Percentiles rank a stretch among this genome's conserved stretches.
Evolutionary conservation across 2,329 filamentous ascomycete species (phyloP).

Genomic region (Madurella mycetomatis): DNA sequence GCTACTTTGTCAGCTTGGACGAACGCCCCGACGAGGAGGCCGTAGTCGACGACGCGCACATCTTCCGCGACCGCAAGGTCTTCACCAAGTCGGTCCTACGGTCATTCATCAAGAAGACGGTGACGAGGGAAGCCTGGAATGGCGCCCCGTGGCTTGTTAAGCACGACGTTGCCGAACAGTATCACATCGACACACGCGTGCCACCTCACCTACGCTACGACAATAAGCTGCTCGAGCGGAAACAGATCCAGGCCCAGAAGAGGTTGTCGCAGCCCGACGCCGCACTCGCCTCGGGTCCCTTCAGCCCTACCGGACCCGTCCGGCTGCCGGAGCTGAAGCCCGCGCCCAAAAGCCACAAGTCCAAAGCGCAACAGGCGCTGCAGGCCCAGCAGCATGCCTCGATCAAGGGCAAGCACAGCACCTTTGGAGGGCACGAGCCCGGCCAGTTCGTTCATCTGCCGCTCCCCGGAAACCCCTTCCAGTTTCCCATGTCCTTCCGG

Average conservation of each 20-base stretch:
- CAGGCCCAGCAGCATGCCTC: slow-evolving; percentile 36
- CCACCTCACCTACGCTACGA: slow-evolving; percentile 79
- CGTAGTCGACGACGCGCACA: slow-evolving; percentile 73
- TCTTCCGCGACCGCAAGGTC: slow-evolving; percentile 80
- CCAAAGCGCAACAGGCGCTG: slow-evolving; percentile 36
- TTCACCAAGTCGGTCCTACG: slow-evolving; percentile 94
- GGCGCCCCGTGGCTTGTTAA: slow-evolving; percentile 98
- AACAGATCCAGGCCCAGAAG: slow-evolving; percentile 63
- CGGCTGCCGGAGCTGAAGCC: slow-evolving; percentile 71
- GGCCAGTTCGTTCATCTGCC: slow-evolving; percentile 37
- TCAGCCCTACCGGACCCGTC: slow-evolving; percentile 42
- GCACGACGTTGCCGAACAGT: slow-evolving; percentile 73
- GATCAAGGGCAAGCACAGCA: slow-evolving; percentile 36
- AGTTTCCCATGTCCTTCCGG: slow-evolving; percentile 42
- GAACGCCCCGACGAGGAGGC: slow-evolving; percentile 66
- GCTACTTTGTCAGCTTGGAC: slow-evolving; percentile 75
- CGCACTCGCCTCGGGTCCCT: slow-evolving; percentile 29
- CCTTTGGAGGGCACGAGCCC: slow-evolving; percentile 34
- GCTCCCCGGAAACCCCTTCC: slow-evolving; percentile 43
- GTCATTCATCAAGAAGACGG: slow-evolving; percentile 90
- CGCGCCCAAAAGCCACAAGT: slow-evolving; percentile 64
- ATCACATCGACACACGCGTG: slow-evolving; percentile 82
- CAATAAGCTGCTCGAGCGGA: slow-evolving; percentile 71
- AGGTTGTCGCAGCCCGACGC: slow-evolving; percentile 49
- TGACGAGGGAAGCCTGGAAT: slow-evolving; percentile 87